phyloP scores from a whole-genome alignment of 2,329 filamentous ascomycete genomes.

The Endoconidiophora polonica region DNA sequence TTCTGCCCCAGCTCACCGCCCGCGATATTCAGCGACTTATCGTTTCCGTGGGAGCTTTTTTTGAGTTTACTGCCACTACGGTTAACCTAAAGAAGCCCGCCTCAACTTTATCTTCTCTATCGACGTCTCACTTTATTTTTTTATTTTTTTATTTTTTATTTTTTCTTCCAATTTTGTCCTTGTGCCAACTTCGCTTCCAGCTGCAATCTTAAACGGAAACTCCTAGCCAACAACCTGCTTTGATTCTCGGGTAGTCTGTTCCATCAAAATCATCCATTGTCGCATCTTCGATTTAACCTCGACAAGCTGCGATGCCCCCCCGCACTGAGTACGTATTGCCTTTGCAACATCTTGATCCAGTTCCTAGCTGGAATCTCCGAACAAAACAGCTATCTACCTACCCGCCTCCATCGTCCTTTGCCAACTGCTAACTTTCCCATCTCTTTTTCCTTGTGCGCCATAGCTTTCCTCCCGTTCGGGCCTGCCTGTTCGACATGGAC shows the following conservation, averaged over 20 bases:
- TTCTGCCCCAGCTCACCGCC: conserved; percentile 2
- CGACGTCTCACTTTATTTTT: too few relatives aligned
- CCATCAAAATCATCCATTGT: background rate
- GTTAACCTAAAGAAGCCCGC: background rate
- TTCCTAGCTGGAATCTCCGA: background rate
- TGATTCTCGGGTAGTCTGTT: conserved; percentile 6
- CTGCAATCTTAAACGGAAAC: background rate
- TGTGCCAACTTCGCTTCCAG: conserved; percentile 5
- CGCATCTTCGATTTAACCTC: too few relatives aligned
- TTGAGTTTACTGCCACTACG: background rate
- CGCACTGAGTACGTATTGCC: conserved; percentile 27
- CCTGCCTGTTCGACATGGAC: conserved; percentile 98
- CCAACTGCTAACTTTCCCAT: background rate
- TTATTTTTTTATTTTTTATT: background rate
- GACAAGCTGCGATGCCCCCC: conserved; percentile 23
- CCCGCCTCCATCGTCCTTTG: too few relatives aligned
- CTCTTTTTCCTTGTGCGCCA: background rate
- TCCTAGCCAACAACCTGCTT: too few relatives aligned
- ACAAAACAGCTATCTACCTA: background rate
- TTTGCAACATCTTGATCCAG: conserved; percentile 18
- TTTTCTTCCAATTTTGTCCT: background rate
- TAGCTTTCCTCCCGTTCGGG: conserved; percentile 65
- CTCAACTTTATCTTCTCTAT: background rate
- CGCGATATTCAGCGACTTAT: background rate
- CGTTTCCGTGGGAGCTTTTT: background rate